Base-by-base conservation (phyloP, 208 protist species). In the Lotmaria passim region DNA sequence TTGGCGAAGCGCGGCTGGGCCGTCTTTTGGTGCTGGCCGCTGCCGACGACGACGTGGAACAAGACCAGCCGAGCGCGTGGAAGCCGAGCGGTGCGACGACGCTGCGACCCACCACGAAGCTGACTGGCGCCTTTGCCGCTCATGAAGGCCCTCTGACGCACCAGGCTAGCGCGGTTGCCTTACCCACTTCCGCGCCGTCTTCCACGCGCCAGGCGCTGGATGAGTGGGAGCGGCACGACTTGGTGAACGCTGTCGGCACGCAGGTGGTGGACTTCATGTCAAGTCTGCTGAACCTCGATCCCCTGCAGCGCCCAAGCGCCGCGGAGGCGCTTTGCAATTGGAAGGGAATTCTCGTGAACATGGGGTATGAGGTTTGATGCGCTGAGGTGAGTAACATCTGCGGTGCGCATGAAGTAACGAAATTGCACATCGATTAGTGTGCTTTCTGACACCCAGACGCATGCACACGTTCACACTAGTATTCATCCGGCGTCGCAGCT, bases 1-100 rank as follows among this genome's bases (percentile, higher is more conserved):
- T 95, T 74, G 87, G 84, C 31, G 84, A 89, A 36, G 83, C 57
- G 36, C 78, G 81, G 2, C 57, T 95, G 41, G 82, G 78, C n/a
- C 76, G 83, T 4, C 80, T 90, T 12, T 44, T 90, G n/a, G 59
- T 78, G 31, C 75, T 92, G 21, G 82, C 79, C 51, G 53, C 69
- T 36, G 55, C 61, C 17, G 61, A 61, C 41, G 41, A 62, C 26
- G 23, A n/a, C 31, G 28, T 24, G 24, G 28, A 24, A 48, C 58
- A 34, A 30, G 58, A 64, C n/a, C 58, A 34, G 30, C 17, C 28
- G 11, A 62, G 57, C 19, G 36, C 21, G 36, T 62, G 57, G 57
- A 44, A 28, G 36, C 57, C 41, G 26, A 31, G 26, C 26, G 23
- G 51, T 33, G 23, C 64, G 21, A 15, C 55, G 17, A 50, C 36